Base-by-base conservation (phyloP, 305 asterid species). In the Fraxinus xanthoxyloides region DNA sequence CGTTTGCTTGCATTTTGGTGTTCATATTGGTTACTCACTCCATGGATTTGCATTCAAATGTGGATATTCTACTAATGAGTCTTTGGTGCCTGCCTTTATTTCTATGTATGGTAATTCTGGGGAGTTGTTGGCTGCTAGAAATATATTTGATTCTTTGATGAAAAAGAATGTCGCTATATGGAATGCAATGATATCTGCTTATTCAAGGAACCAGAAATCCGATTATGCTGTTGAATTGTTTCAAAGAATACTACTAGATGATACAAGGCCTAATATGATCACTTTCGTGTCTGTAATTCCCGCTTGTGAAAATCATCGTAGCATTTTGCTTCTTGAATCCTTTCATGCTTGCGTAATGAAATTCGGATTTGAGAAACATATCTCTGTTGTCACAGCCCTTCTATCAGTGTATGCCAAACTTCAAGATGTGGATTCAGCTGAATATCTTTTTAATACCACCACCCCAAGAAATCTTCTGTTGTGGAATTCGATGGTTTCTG, bases 401-500 rank as follows among this genome's bases (percentile, higher is more conserved):
- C 79, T 90, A 2, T 89, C 95, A 0, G 88, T 75, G 36, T 90
- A 92, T 87, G 88, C 93, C 54, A 91, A 90, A 74, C 84, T 88
- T 75, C 91, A 91, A 23, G 77, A 87, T 77, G 78, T 91, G 7
- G 79, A 82, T 72, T 86, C 95, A 13, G 89, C 93, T 1, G 89
- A 89, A 86, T 84, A 76, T 65, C 88, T 92, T 75, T 92, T 87
- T 67, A 28, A 15, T 35, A 79, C 80, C 9, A 59, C 84, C 70
- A 63, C 26, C 35, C 13, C 70, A 17, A 90, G 85, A 80, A 87
- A 79, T 77, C 80, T 84, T 78, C 75, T 90, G 15, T 79, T 88
- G 13, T 91, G 94, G 93, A 92, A 92, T 77, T 89, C 97, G 1
- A 86, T 91, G 90, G 87, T 92, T 36, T 90, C 97, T 32, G 91